Conservation (phyloP, 768 basidiomycete species). For the Boletus rubropictus region DNA sequence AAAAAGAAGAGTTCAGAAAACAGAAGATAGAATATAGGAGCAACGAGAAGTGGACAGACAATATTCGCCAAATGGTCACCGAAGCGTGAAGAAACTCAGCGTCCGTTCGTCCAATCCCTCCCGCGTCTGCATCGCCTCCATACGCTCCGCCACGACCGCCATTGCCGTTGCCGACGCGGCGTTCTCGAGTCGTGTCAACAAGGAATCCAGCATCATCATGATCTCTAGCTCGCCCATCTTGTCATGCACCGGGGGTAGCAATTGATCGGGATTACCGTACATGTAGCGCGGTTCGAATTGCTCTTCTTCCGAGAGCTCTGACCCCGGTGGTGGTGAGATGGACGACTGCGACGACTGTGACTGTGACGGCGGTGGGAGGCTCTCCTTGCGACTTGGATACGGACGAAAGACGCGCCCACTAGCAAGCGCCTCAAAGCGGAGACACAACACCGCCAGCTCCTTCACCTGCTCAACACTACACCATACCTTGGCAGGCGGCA, state of each 20-base stretch:
- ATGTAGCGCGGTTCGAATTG: constrained; percentile 34
- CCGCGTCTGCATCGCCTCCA: constrained; percentile 33
- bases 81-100: constrained; percentile 34
- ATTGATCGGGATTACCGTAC: constrained; percentile 53
- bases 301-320: constrained; percentile 20
- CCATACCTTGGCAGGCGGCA: constrained; percentile 39
- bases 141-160: constrained; percentile 7
- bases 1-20: neutral
- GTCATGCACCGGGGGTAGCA: constrained; percentile 65
- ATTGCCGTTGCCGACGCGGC: constrained; percentile 38
- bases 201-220: constrained; percentile 66
- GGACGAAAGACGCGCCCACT: constrained; percentile 55
- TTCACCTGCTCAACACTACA: constrained; percentile 72
- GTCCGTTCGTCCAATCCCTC: constrained; percentile 45
- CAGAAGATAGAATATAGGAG: neutral
- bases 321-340: neutral
- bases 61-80: constrained; percentile 13
- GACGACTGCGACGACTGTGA: constrained; percentile 4
- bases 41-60: neutral
- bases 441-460: constrained; percentile 64
- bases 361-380: constrained; percentile 12
- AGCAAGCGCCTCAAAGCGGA: constrained; percentile 75
- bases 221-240: constrained; percentile 70
- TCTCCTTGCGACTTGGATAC: constrained; percentile 32
- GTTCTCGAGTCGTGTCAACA: constrained; percentile 74